Evolutionary conservation across 495 filamentous ascomycete genomes (phyloP), one percentile per base, ranked within the genome.

Genomic region (Parathielavia hyrcaniae): DNA sequence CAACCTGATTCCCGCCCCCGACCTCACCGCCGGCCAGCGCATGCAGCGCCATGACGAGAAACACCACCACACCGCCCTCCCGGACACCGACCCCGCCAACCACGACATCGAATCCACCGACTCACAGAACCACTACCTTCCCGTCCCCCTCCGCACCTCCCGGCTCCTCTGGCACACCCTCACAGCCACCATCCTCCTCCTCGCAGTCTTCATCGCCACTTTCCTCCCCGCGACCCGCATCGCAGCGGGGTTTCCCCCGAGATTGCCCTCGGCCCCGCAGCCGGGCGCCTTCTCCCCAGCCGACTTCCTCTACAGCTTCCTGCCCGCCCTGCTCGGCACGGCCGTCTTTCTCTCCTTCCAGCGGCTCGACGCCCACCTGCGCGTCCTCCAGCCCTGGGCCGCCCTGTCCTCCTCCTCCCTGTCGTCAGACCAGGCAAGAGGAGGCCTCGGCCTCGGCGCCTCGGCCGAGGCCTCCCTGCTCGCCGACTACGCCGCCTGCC

Each of bases 251-350:
- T 96, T 95, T 71, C 71, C 77, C 14, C 90, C 91, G 13, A 71
- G 74, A 22, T 70, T 95, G 2, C 72, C 75, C 6, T 81, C 87
- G 0, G 74, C 77, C 1, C 84, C 88, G 8, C 79, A 77, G 13
- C 63, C 72, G 0, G 75, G 73, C 36, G 89, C 86, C 36, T 96
- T 91, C 67, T 93, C 89, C 6, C 73, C 88, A 2, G 88, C 90
- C 47, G 87, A 95, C 71, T 96, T 96, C 75, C 72, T 95, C 50
- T 96, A 89, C 76, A 85, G 83, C 68, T 93, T 96, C 68, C 61
- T 96, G 51, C 91, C 91, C 0, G 83, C 85, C 1, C 57, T 90
- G 2, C 76, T 95, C 16, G 91, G 87, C 20, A 86, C 87, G 63
- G 55, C 89, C 26, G 70, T 91, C 23, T 91, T 88, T 71, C 85